Percentiles rank a stretch among this genome's conserved stretches.
These are phyloP conservation scores for Gaultheria prostrata DNA, from an alignment of 148 eudicot genomes.

Conservation along the genomic window DNA sequence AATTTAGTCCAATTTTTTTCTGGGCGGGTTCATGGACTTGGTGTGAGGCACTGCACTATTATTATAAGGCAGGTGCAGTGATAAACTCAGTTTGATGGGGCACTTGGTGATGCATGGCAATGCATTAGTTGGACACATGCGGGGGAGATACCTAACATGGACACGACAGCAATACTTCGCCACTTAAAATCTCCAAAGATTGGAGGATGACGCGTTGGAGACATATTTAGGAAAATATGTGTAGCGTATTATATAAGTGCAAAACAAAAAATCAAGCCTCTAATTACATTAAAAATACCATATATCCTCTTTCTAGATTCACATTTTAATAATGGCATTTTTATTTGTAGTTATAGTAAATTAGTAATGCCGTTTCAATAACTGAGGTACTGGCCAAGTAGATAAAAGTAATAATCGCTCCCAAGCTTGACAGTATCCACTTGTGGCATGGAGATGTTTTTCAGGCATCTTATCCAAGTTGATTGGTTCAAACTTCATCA, in stretches of 20 bases:
- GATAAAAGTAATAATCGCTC: background rate
- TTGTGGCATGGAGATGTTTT: background rate
- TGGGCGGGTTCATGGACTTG: background rate
- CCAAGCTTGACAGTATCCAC: background rate
- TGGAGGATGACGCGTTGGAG: background rate
- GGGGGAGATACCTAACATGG: background rate
- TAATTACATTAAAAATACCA: background rate
- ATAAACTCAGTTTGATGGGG: background rate
- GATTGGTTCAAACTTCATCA: background rate
- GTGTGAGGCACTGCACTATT: background rate
- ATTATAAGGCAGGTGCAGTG: background rate
- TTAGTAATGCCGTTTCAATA: background rate
- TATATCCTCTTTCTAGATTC: background rate
- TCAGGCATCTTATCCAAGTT: background rate
- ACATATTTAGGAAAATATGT: background rate
- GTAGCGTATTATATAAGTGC: background rate
- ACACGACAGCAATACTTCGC: background rate
- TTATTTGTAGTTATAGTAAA: too few species aligned
- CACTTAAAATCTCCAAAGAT: background rate
- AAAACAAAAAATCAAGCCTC: background rate
- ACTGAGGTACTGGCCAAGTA: background rate
- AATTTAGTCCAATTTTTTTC: background rate
- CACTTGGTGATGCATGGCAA: background rate
- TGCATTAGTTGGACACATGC: background rate
- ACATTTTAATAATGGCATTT: too few species aligned